Percentiles rank a stretch among this genome's conserved stretches.
Evolutionary conservation across 2,329 filamentous ascomycete genomes (phyloP).

Genomic region (Aspergillus ruber): DNA sequence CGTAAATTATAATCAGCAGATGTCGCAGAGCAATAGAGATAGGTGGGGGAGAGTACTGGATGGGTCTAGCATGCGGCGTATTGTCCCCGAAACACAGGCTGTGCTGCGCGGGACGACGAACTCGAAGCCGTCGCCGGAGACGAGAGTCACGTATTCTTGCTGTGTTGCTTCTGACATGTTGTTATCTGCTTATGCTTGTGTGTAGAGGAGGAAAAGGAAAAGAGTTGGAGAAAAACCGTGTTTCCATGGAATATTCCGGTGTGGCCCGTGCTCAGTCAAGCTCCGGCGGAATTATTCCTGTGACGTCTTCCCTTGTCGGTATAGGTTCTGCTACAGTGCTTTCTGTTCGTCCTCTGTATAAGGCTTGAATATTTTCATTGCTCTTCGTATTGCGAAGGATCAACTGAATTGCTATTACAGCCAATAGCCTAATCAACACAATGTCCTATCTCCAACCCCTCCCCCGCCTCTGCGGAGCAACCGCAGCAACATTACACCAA

Average conservation of each 20-base stretch:
- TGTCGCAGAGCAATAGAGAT: not conserved
- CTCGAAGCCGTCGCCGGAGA: slow-evolving; percentile 59
- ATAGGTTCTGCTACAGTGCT: not conserved
- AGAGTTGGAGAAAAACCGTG: not conserved
- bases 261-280: slow-evolving; percentile 25
- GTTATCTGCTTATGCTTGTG: not conserved
- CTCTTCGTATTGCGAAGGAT: no score
- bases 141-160: slow-evolving; percentile 56
- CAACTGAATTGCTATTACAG: no score
- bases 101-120: slow-evolving; percentile 57
- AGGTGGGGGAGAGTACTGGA: no score
- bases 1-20: not conserved
- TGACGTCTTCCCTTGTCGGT: not conserved
- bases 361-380: no score
- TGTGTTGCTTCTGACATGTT: slow-evolving; percentile 12
- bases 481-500: not conserved
- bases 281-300: not conserved
- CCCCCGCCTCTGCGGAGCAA: not conserved
- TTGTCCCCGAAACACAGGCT: slow-evolving; percentile 55
- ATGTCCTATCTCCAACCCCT: not conserved
- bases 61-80: slow-evolving; percentile 59
- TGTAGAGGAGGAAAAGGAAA: slow-evolving; percentile 1
- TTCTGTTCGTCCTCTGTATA: not conserved
- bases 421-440: not conserved
- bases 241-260: not conserved